A percentile compares a stretch with the other conserved stretches of the same genome.
phyloP scores from a whole-genome alignment of 495 filamentous ascomycete species.

The Aspergillus diversus region DNA sequence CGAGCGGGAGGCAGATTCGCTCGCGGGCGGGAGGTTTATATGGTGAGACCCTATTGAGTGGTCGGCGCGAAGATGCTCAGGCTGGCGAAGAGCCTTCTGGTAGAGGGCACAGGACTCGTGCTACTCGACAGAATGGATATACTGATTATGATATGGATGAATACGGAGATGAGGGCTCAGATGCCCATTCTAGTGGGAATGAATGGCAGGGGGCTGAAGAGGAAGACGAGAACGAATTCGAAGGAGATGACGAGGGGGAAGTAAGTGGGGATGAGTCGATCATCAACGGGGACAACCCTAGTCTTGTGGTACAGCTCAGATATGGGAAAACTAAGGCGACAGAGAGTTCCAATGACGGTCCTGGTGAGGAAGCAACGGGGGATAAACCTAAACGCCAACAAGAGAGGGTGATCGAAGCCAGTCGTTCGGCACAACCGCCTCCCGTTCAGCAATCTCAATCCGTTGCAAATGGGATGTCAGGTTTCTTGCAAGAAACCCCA shows the following conservation, averaged over 20 bases:
- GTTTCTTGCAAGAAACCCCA: background rate
- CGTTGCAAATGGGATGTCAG: constrained; percentile 2
- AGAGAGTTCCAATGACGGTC: constrained; percentile 19
- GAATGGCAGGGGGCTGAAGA: constrained; percentile 74
- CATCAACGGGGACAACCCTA: constrained; percentile 56
- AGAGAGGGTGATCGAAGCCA: constrained; percentile 2
- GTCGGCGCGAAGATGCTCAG: constrained; percentile 44
- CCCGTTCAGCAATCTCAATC: constrained; percentile 1
- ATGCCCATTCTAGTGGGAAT: constrained; percentile 57
- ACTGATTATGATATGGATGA: constrained; percentile 57
- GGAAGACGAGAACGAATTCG: constrained; percentile 68
- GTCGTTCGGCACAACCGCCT: constrained; percentile 4
- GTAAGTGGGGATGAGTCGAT: constrained; percentile 61
- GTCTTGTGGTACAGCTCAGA: constrained; percentile 69
- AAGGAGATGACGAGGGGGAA: constrained; percentile 68
- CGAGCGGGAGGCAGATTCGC: constrained; percentile 86
- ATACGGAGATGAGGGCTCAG: constrained; percentile 68
- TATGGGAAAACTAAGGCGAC: constrained; percentile 43
- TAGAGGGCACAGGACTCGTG: constrained; percentile 30
- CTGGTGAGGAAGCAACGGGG: constrained; percentile 28
- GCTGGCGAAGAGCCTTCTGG: constrained; percentile 37
- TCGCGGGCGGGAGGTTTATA: constrained; percentile 76
- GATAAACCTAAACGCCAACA: constrained; percentile 9
- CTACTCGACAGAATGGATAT: constrained; percentile 45
- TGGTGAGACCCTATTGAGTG: constrained; percentile 68